A percentile compares a stretch with the other conserved stretches of the same genome.
Conservation (phyloP, 129 eudicot species). For the Rutidosis leptorrhynchoides region DNA sequence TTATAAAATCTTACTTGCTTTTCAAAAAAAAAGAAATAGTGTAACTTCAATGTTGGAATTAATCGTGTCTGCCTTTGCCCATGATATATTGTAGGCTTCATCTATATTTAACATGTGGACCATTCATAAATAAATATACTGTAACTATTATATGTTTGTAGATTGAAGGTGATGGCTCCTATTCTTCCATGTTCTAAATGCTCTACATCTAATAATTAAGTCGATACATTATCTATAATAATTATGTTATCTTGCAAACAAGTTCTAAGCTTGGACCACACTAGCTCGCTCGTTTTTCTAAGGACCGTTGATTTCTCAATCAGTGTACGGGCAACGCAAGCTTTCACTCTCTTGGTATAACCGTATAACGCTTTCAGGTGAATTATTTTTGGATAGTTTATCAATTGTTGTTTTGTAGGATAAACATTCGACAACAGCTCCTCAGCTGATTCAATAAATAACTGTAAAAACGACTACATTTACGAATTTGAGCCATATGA, state of each 20-base stretch:
- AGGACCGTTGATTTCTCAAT: not conserved
- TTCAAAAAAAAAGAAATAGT: no score
- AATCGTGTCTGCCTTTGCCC: not conserved
- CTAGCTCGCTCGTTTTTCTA: not conserved
- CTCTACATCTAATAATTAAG: not conserved
- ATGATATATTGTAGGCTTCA: not conserved
- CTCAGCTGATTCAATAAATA: no score
- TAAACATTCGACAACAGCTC: no score
- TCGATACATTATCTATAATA: not conserved
- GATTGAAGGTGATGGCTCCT: not conserved
- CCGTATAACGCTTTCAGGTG: not conserved
- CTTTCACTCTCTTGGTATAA: not conserved
- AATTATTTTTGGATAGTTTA: no score
- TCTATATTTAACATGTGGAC: not conserved
- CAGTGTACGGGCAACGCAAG: not conserved
- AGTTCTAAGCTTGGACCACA: constrained; percentile 1
- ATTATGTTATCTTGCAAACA: not conserved
- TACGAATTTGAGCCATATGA: no score
- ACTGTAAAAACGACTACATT: no score
- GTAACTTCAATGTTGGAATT: constrained; percentile 6
- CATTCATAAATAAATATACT: not conserved
- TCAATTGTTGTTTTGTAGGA: no score
- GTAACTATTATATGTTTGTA: not conserved
- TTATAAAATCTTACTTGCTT: no score
- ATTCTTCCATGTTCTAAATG: not conserved